phyloP scores from a whole-genome alignment of 345 rosid species.

The Arabis alpina region DNA sequence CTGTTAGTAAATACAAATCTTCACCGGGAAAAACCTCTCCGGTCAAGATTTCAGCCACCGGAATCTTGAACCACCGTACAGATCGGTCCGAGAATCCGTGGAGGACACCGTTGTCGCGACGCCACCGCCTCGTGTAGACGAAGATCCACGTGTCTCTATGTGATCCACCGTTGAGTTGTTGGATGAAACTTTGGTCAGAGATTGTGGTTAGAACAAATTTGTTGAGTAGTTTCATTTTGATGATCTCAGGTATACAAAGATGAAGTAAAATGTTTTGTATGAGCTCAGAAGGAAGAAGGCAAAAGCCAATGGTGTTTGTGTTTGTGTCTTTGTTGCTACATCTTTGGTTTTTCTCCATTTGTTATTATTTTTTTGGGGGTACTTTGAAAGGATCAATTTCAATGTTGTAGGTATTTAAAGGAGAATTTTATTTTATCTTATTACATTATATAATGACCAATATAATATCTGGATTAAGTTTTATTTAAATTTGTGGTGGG shows the following conservation, averaged over 20 bases:
- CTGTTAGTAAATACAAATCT: slow-evolving; percentile 60
- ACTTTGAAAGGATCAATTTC: slow-evolving; percentile 27
- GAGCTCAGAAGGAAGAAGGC: slow-evolving; percentile 81
- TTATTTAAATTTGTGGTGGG: slow-evolving; percentile 24
- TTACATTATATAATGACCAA: background rate
- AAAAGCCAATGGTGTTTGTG: slow-evolving; percentile 53
- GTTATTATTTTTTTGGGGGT: background rate
- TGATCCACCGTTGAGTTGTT: slow-evolving; percentile 54
- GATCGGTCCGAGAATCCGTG: slow-evolving; percentile 60
- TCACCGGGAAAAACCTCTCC: slow-evolving; percentile 51
- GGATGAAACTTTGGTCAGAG: slow-evolving; percentile 63
- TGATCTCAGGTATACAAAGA: slow-evolving; percentile 66
- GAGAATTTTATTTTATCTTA: background rate
- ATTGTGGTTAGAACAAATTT: slow-evolving; percentile 48
- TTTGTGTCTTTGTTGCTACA: slow-evolving; percentile 36
- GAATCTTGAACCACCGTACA: slow-evolving; percentile 64
- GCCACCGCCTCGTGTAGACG: slow-evolving; percentile 78
- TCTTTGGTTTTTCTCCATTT: slow-evolving; percentile 42
- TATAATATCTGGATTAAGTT: background rate
- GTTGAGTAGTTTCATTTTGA: slow-evolving; percentile 57
- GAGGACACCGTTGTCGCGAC: slow-evolving; percentile 51
- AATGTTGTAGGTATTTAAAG: slow-evolving; percentile 32
- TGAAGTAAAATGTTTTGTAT: slow-evolving; percentile 66
- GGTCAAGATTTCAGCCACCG: slow-evolving; percentile 49
- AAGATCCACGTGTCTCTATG: slow-evolving; percentile 67